phyloP scores from a whole-genome alignment of 78 protist species.

The Guillardia theta region DNA sequence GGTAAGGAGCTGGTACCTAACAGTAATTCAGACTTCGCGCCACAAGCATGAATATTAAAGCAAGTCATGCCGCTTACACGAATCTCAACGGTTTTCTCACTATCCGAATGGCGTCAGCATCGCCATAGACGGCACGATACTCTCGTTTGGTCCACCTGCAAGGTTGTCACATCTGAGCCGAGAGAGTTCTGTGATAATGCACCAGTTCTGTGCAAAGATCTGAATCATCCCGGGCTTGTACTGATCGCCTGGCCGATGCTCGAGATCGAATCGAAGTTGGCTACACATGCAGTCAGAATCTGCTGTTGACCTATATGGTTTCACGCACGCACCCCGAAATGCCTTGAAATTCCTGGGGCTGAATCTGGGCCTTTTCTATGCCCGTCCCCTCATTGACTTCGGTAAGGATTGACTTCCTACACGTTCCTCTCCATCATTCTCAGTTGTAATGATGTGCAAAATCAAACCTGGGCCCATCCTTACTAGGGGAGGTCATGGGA shows the following conservation, averaged over 20 bases:
- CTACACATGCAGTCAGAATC: background rate
- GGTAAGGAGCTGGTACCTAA: background rate
- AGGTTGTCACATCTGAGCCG: too few relatives aligned
- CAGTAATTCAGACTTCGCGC: too few relatives aligned
- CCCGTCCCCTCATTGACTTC: background rate
- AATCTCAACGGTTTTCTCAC: background rate
- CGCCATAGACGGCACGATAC: background rate
- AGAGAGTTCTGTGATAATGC: too few relatives aligned
- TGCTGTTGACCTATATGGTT: background rate
- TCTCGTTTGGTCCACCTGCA: background rate
- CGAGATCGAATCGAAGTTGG: background rate
- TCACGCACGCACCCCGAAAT: background rate
- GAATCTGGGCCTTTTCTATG: background rate
- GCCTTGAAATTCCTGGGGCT: background rate
- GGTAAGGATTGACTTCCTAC: background rate
- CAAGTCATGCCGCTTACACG: too few relatives aligned
- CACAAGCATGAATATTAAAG: too few relatives aligned
- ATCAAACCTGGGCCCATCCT: background rate
- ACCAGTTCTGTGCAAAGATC: conserved; percentile 15
- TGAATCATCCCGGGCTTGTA: conserved; percentile 3
- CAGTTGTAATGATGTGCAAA: background rate
- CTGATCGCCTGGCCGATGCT: background rate
- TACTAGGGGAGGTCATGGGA: background rate
- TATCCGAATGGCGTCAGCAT: background rate
- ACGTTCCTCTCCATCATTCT: background rate